Conservation (phyloP, 2,329 filamentous ascomycete genomes). For the Zymoseptoria passerinii region DNA sequence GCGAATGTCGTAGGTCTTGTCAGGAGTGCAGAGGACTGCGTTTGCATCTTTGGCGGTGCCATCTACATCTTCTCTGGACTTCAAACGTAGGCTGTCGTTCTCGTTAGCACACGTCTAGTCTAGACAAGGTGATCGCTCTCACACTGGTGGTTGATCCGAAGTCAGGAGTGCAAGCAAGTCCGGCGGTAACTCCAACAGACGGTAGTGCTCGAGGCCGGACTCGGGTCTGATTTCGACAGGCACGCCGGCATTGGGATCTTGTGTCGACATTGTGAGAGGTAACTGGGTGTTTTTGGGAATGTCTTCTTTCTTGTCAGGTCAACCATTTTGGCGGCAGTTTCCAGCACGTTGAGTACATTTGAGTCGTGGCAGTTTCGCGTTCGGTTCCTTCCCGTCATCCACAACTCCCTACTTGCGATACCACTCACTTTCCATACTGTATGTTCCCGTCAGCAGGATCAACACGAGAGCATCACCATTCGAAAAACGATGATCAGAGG, state of each 20-base stretch:
- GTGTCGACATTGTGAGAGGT: constrained; percentile 35
- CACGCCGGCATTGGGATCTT: constrained; percentile 31
- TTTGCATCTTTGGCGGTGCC: constrained; percentile 28
- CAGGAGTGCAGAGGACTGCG: constrained; percentile 52
- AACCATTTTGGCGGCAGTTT: background rate
- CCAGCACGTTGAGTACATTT: background rate
- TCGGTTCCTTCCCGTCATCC: background rate
- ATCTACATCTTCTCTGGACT: constrained; percentile 25
- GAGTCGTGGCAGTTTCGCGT: background rate
- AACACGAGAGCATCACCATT: no score
- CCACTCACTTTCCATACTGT: background rate
- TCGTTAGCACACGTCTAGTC: background rate
- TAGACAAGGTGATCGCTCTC: background rate
- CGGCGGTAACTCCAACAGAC: constrained; percentile 52
- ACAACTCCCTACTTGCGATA: background rate
- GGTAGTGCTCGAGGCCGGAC: constrained; percentile 45
- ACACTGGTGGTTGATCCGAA: constrained; percentile 8
- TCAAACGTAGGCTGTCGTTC: constrained; percentile 33
- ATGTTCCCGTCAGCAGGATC: no score
- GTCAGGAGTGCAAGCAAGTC: constrained; percentile 48
- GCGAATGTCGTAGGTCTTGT: constrained; percentile 51
- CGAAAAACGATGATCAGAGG: no score
- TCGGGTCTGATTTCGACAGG: constrained; percentile 36
- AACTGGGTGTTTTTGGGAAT: background rate
- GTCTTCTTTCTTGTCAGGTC: background rate